Evolutionary conservation across 202 grass and related monocot species (phyloP), one percentile per base, ranked within the genome.

Genomic region (Sporobolus alterniflorus): DNA sequence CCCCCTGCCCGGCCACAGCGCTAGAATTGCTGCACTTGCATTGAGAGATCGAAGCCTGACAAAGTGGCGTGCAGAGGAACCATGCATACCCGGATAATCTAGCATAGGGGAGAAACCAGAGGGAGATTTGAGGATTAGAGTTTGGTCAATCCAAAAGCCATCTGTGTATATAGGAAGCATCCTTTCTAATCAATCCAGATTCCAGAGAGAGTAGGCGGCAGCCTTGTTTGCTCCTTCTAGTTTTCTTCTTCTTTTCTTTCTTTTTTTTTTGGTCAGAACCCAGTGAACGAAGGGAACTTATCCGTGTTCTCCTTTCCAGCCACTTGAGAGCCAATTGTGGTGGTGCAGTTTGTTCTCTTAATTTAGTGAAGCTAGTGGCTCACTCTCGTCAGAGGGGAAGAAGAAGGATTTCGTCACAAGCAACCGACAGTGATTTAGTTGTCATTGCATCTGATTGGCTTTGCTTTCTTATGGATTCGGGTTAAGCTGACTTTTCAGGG

Each of bases 21-120:
- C 87, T 65, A 92, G 85, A 76, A 84, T 92, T 44, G 84, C 87
- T 6, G 87, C 87, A 1, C 33, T 92, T n/a, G n/a, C n/a, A n/a
- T n/a, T 67, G 91, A 78, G 80, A 87, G 60, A 57, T 67, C 5
- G 67, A 82, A 36, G 84, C 81, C 26, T n/a, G 76, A 56, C 22
- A 75, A 64, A 13, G 56, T 92, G 36, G 83, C 75, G 42, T 86
- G 83, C 83, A 79, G 82, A 21, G 69, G 86, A 89, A 75, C 74
- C 74, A 18, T 71, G 55, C 55, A 89, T 86, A 76, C 31, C 70
- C 89, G 74, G 55, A 82, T 65, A 70, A 71, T 82, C 57, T 86
- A 89, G 86, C n/a, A 56, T 82, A 92, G 79, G 75, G 52, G 83
- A 86, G 46, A 75, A 75, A 87, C 52, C 75, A 71, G 74, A 63